phyloP scores from a whole-genome alignment of 208 protist genomes.

The Trypanosoma conorhini region DNA sequence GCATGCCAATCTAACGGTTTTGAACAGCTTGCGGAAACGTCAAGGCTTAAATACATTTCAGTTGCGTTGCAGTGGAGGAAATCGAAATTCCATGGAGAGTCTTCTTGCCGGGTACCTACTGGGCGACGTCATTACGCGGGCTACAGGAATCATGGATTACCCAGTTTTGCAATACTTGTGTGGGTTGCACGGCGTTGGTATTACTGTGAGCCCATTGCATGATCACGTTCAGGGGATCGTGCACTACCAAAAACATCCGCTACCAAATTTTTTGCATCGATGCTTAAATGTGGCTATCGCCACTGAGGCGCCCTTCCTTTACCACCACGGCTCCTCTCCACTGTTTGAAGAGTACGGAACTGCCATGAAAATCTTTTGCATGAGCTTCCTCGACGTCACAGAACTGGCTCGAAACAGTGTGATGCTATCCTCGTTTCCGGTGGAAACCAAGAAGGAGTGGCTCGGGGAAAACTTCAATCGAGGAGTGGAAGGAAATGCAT shows the following conservation, averaged over 20 bases:
- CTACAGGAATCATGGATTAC: conserved; percentile 92
- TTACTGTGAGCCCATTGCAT: conserved; percentile 96
- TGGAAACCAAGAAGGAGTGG: conserved; percentile 74
- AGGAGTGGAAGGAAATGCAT: conserved; percentile 69
- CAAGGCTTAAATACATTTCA: conserved; percentile 79
- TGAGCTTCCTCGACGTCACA: conserved; percentile 86
- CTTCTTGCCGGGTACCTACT: conserved; percentile 95
- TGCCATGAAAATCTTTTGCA: conserved; percentile 83
- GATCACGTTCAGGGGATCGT: conserved; percentile 97
- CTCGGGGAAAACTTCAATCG: conserved; percentile 70
- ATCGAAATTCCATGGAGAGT: conserved; percentile 86
- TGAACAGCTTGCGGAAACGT: conserved; percentile 93
- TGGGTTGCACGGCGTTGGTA: conserved; percentile 96
- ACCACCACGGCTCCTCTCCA: conserved; percentile 82
- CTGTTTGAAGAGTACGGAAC: conserved; percentile 91
- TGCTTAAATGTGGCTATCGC: conserved; percentile 97
- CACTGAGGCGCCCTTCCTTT: conserved; percentile 96
- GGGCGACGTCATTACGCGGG: conserved; percentile 95
- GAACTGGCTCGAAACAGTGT: conserved; percentile 91
- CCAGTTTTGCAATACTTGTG: conserved; percentile 98
- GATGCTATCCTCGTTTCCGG: conserved; percentile 82
- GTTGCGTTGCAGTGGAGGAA: conserved; percentile 93
- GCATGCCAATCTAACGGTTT: conserved; percentile 96
- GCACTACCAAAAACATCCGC: conserved; percentile 93
- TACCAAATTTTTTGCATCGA: conserved; percentile 93